These are phyloP conservation scores for Xylaria venustula DNA, from an alignment of 495 filamentous ascomycete genomes.

Conservation along the genomic window DNA sequence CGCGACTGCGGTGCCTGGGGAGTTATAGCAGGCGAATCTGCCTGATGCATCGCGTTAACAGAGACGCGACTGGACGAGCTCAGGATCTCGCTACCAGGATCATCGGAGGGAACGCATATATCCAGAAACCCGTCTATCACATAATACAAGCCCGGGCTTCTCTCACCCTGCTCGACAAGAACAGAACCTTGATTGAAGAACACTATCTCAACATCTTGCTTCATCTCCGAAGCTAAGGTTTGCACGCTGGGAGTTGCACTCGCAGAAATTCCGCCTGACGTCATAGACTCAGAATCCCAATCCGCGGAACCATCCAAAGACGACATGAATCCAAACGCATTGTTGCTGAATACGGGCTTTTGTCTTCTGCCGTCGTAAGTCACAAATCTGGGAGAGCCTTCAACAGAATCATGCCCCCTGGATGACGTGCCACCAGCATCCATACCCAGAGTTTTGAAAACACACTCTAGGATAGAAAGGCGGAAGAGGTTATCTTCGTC, in stretches of 20 bases:
- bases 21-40: constrained; percentile 26
- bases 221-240: constrained; percentile 67
- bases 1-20: constrained; percentile 19
- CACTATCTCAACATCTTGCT: constrained; percentile 94
- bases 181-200: constrained; percentile 94
- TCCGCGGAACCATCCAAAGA: constrained; percentile 79
- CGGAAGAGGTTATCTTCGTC: constrained; percentile 87
- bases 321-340: constrained; percentile 94
- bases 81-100: constrained; percentile 35
- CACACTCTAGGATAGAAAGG: constrained; percentile 88
- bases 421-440: constrained; percentile 64
- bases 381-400: constrained; percentile 79
- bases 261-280: constrained; percentile 54
- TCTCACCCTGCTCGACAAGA: constrained; percentile 94
- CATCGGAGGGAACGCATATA: constrained; percentile 58
- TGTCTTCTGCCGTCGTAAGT: constrained; percentile 83
- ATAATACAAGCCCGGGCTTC: constrained; percentile 95
- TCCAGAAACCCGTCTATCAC: constrained; percentile 97
- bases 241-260: constrained; percentile 42
- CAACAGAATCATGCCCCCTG: constrained; percentile 67
- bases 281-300: constrained; percentile 83
- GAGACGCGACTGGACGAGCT: constrained; percentile 33
- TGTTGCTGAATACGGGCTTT: constrained; percentile 74
- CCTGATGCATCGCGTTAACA: constrained; percentile 32
- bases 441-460: constrained; percentile 91